phyloP scores from a whole-genome alignment of 2,329 filamentous ascomycete species.

The Aspergillus spinulosporus region DNA sequence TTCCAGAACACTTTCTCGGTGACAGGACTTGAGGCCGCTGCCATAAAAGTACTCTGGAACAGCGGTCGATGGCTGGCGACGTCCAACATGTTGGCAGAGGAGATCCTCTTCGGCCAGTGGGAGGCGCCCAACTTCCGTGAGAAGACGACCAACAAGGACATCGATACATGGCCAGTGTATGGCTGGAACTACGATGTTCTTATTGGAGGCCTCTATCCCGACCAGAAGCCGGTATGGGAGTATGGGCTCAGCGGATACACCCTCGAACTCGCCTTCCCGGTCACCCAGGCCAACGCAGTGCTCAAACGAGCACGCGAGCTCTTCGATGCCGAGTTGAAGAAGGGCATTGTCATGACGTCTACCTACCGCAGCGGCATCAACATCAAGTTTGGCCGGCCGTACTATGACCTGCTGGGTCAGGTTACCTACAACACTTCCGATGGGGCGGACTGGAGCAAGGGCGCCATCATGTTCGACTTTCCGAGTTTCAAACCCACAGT shows the following conservation, averaged over 20 bases:
- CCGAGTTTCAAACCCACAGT: conserved; percentile 13
- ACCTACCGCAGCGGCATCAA: conserved; percentile 19
- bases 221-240: conserved; percentile 17
- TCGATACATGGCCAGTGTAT: conserved; percentile 16
- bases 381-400: conserved; percentile 18
- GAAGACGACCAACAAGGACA: conserved; percentile 16
- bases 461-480: conserved; percentile 19
- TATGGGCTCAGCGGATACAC: conserved; percentile 15
- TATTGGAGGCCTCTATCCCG: conserved; percentile 16
- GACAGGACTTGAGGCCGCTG: conserved; percentile 10
- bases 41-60: conserved; percentile 16
- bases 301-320: conserved; percentile 14
- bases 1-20: conserved; percentile 20
- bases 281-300: conserved; percentile 13
- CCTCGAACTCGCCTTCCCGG: conserved; percentile 15
- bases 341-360: conserved; percentile 14
- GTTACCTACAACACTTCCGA: conserved; percentile 18
- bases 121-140: conserved; percentile 18
- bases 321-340: conserved; percentile 16
- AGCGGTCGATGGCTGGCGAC: conserved; percentile 14
- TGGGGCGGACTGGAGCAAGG: conserved; percentile 17
- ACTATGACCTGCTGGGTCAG: conserved; percentile 17
- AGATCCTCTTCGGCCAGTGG: conserved; percentile 16
- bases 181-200: conserved; percentile 20
- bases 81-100: conserved; percentile 17